Base-by-base conservation (phyloP, 352 stramenopile species). In the Plasmopara viticola region DNA sequence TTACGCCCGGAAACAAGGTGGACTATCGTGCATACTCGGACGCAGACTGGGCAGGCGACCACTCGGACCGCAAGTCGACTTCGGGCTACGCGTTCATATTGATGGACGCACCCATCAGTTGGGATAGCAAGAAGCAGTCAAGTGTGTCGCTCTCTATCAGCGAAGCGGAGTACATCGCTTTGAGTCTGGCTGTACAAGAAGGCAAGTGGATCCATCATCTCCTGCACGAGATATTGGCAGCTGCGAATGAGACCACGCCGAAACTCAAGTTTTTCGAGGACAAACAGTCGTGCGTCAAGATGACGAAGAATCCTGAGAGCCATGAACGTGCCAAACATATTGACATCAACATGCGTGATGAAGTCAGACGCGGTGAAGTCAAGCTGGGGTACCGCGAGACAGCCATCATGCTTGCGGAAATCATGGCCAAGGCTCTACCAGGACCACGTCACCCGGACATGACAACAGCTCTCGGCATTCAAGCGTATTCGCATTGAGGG, bases 161-260 rank as follows among this genome's bases (percentile, higher is more conserved):
- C 28, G 51, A 58, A 20, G 51, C 35, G 1, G 20, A 58, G 9
- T 52, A 52, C 51, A 58, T 58, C 15, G 51, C 43, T 15, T 43
- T 52, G 1, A 47, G 44, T 37, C 18, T 58, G 31, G 10, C 33
- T 0, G 48, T 58, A 7, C 35, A 58, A 52, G 51, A 51, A 40
- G 42, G 4, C 42, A 25, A 44, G 42, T 37, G 42, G 18, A 6
- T 34, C 12, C 42, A 35, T n/a, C 12, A 35, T 7, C 17, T 58
- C 5, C 18, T 58, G 37, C 47, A 34, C 12, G 51, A 58, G 15
- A 48, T 44, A 2, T 5, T 53, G 17, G 28, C 15, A 15, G 52
- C 44, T 18, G 10, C 42, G 5, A n/a, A 17, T 17, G 43, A 58
- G 9, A 12, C 13, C n/a, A 44, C 18, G 33, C 37, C 37, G 2